Base-by-base conservation (phyloP, 2,329 filamentous ascomycete species). In the Epichloe festucae region DNA sequence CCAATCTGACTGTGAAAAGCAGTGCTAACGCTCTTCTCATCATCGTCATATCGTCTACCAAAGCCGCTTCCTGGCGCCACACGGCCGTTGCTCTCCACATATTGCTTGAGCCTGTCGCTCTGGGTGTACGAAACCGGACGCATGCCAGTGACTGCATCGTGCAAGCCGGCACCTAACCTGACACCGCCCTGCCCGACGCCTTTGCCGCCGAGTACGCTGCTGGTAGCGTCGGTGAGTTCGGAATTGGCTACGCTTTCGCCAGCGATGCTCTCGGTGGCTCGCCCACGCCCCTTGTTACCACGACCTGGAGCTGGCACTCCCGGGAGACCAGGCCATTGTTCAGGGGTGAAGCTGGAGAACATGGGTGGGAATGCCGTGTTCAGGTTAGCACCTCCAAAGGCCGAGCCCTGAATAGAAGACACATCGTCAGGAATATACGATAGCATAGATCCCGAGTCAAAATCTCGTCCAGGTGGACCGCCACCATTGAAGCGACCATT, bases 401-500 rank as follows among this genome's bases (percentile, higher is more conserved):
- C 84, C 44, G 89, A 95, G 46, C 89, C 90, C 67, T 97, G 91
- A 45, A 98, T 86, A 2, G 90, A 96, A 8, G 91, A 97, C 41
- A 95, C 89, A 66, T 98, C 93, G 62, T 98, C 93, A 2, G 91
- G 89, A 54, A 98, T 95, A 66, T 95, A 97, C 15, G 91, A 93
- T 60, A 96, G 77, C 64, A 96, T 87, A 3, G 91, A 97, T 43
- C 88, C 87, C 17, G 86, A 82, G 62, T 96, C 91, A 53, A 80
- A 76, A 55, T 82, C 78, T 43, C 77, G 75, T 39, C 63, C 64
- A 1, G 72, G 66, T 53, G 66, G 68, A 6, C 67, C 65, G 2
- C 59, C 38, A 15, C 65, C 67, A 48, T 72, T 70, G 57, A 67
- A 70, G 3, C 72, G 69, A 21, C 71, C 68, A 39, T 69, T 70